A percentile compares a stretch with the other conserved stretches of the same genome.
Evolutionary conservation across 208 protist species (phyloP).

Genomic region (Trypanosoma melophagium): DNA sequence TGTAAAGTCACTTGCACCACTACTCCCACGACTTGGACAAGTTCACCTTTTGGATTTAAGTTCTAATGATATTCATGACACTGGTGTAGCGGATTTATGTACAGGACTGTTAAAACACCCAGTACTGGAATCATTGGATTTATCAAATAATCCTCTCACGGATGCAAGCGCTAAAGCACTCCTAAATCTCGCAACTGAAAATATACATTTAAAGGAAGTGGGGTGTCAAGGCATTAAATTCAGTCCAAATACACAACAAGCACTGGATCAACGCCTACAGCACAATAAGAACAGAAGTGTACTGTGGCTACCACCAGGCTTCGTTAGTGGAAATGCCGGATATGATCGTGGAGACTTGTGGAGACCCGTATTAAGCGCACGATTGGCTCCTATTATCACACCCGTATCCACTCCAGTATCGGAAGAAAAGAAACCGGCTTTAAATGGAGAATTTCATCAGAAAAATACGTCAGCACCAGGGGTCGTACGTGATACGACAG

Average conservation of each 20-base stretch:
- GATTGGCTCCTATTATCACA: background rate
- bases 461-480: background rate
- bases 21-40: slow-evolving; percentile 55
- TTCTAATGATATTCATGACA: slow-evolving; percentile 56
- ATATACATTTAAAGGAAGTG: slow-evolving; percentile 38
- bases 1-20: slow-evolving; percentile 29
- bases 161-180: slow-evolving; percentile 35
- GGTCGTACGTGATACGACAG: background rate
- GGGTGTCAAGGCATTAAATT: slow-evolving; percentile 41
- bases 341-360: background rate
- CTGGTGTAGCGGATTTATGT: slow-evolving; percentile 27
- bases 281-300: background rate
- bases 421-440: too few relatives aligned
- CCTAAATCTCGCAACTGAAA: slow-evolving; percentile 34
- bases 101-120: slow-evolving; percentile 40
- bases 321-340: background rate
- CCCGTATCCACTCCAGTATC: background rate
- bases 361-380: background rate
- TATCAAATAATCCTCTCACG: slow-evolving; percentile 62
- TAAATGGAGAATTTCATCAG: background rate
- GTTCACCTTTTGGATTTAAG: slow-evolving; percentile 59
- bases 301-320: background rate
- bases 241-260: slow-evolving; percentile 20
- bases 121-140: slow-evolving; percentile 39
- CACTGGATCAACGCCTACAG: background rate